Base-by-base conservation (phyloP, 495 filamentous ascomycete genomes). In the Podospora pseudoanserina region DNA sequence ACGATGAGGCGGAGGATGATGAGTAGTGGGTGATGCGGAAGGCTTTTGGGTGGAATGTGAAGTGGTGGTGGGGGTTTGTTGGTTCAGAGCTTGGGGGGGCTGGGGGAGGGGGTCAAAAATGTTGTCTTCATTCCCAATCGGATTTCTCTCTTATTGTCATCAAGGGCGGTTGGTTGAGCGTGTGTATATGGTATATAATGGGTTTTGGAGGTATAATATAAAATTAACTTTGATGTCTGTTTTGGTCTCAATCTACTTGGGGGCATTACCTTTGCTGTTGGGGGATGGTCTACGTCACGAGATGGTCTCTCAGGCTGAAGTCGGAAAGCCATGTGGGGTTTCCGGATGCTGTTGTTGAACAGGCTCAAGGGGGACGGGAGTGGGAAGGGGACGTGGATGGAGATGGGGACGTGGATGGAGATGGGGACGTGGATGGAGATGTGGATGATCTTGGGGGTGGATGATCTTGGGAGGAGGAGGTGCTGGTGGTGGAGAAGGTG, bases 1-100 rank as follows among this genome's bases (percentile, higher is more conserved):
- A 93, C 49, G 90, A 92, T 5, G 90, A 90, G 30, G 90, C 90
- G 56, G 88, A 89, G 64, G 83, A 86, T 65, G 77, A 69, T 69
- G 66, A 64, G 60, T 58, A 34, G 65, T n/a, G 18, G 28, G 65
- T n/a, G 18, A 18, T 32, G 7, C 30, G 16, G 55, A 30, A 20
- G 34, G 63, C 16, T 20, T 19, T 53, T 2, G 54, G 64, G n/a
- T 54, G 26, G 28, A 19, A 23, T 39, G 28, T 67, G 30, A 32
- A n/a, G n/a, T 70, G 60, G 4, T 5, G 60, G 39, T 63, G 64
- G 39, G 55, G 61, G 23, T 5, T 49, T 49, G 20, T 20, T 23
- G n/a, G 58, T 16, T 66, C 1, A 63, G 56, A 3, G 56, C 23
- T 20, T 34, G 63, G 20, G 20, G 20, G 20, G 30, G 18, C 19